These are phyloP conservation scores for Neoascochyta sp. DNA, from an alignment of 2,329 filamentous ascomycete species.

Conservation along the genomic window DNA sequence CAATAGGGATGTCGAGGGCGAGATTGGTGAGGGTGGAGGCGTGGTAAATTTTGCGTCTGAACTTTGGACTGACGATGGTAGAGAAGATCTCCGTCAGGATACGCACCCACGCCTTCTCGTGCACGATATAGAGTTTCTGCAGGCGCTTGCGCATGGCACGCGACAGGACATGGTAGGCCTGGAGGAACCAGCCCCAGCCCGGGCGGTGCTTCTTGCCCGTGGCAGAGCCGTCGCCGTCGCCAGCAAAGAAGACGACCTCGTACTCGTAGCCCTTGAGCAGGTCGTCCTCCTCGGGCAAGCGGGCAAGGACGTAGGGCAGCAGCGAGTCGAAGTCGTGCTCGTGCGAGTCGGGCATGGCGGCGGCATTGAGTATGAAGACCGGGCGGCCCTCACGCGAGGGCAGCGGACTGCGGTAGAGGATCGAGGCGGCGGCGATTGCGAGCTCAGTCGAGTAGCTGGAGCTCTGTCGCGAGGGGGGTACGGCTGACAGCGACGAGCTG, in stretches of 20 bases:
- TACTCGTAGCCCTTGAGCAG: conserved; percentile 53
- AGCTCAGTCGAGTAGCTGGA: conserved; percentile 48
- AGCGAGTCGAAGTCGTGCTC: conserved; percentile 54
- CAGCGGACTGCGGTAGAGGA: conserved; percentile 53
- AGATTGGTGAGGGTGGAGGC: conserved; percentile 50
- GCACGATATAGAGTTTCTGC: conserved; percentile 55
- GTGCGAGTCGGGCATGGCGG: conserved; percentile 54
- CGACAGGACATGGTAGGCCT: conserved; percentile 55
- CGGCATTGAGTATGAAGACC: conserved; percentile 54
- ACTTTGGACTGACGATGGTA: conserved; percentile 56
- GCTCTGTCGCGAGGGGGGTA: conserved; percentile 45
- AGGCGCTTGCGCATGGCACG: conserved; percentile 54
- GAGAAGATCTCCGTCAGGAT: conserved; percentile 56
- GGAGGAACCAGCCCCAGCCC: conserved; percentile 55
- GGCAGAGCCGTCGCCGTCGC: conserved; percentile 47
- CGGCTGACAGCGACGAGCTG: conserved; percentile 46
- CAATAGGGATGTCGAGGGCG: conserved; percentile 50
- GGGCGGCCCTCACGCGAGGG: conserved; percentile 49
- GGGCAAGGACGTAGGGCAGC: conserved; percentile 53
- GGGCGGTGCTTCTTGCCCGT: conserved; percentile 49
- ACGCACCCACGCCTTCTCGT: conserved; percentile 55
- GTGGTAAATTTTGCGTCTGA: conserved; percentile 56
- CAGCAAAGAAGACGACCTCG: conserved; percentile 56
- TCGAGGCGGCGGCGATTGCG: conserved; percentile 49
- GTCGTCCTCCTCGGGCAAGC: conserved; percentile 55